Base-by-base conservation (phyloP, 148 eudicot genomes). In the Vaccinium myrtillus region DNA sequence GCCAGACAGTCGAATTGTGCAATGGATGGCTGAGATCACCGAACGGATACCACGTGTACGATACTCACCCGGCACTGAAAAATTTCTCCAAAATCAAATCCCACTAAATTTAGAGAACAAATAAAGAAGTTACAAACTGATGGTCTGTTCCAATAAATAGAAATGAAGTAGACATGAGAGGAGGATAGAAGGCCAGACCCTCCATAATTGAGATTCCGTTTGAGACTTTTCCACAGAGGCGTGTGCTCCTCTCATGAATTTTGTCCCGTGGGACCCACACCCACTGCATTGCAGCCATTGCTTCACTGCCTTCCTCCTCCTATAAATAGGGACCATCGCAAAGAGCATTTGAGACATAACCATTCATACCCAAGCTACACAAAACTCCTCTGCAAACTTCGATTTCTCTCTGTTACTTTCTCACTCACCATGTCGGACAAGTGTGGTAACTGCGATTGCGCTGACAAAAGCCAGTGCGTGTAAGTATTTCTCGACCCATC, bases 401-500 rank as follows among this genome's bases (percentile, higher is more conserved):
- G 56, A 39, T 3, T n/a, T 16, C 56, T 23, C 75, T 49, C 55
- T 21, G 16, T 12, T 16, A n/a, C 0, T n/a, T 80, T 15, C 27
- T 3, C 19, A 48, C 2, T 70, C 53, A 88, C 27, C 86, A 90
- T 90, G 92, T 90, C 94, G 74, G 86, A 81, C 86, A 84, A 55
- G 81, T 92, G 93, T 43, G 82, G 82, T 55, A 84, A 85, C 93
- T 88, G 93, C 63, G 89, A 90, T 85, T 92, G 93, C 58, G 55
- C 89, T 81, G 93, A 90, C 93, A 74, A 63, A 50, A 91, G 85
- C 83, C 87, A 90, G 83, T 92, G 94, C 78, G 70, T 51, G 94
- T 91, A 86, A 91, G 91, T 92, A 0, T 18, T 8, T 32, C 71
- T 43, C 2, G 2, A 18, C 13, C 21, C 19, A 36, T 53, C 63